Conservation (phyloP, 2,329 filamentous ascomycete species). For the Colletotrichum cereale region DNA sequence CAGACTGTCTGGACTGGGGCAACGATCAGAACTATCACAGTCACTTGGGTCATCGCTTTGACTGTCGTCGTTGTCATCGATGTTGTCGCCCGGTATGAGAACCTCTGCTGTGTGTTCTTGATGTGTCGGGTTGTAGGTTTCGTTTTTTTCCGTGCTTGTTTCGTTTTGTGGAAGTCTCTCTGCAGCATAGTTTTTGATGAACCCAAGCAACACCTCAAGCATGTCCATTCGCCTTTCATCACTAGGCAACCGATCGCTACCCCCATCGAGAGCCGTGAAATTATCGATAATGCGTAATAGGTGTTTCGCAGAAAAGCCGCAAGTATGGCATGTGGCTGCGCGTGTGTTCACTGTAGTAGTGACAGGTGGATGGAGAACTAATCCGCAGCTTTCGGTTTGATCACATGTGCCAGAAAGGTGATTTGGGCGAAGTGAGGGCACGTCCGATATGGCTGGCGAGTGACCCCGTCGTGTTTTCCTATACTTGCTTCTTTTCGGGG, state of each 20-base stretch:
- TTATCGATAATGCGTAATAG: background rate
- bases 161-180: conserved; percentile 11
- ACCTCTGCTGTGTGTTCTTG: background rate
- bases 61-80: background rate
- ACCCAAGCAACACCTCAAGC: conserved; percentile 11
- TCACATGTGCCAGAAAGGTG: background rate
- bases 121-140: background rate
- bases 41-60: background rate
- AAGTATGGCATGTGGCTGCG: conserved; percentile 1
- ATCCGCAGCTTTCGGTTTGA: background rate
- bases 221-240: background rate
- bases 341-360: background rate
- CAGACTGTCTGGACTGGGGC: background rate
- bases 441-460: background rate
- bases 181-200: conserved; percentile 11
- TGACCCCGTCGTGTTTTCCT: background rate
- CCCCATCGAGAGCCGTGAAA: background rate
- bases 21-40: background rate
- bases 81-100: background rate
- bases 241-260: background rate
- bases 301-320: conserved; percentile 11
- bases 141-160: background rate
- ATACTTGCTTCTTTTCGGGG: background rate
- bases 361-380: conserved; percentile 4
- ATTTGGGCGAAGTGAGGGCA: background rate